phyloP scores from a whole-genome alignment of 257 asterid species.

The Nicotiana tabacum region DNA sequence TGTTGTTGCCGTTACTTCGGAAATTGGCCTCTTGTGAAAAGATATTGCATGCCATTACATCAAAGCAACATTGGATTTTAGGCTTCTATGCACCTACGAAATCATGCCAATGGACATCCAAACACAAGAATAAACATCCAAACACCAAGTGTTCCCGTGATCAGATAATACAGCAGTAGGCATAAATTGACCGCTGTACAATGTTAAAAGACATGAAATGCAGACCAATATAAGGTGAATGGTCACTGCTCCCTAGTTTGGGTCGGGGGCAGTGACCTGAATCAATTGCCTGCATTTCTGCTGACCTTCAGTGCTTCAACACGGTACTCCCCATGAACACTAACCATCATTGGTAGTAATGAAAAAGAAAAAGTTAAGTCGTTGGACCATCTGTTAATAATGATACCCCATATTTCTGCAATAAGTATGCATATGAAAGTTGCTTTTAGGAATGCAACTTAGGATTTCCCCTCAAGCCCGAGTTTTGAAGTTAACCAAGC shows the following conservation, averaged over 20 bases:
- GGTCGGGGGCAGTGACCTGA: no score
- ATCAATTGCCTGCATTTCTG: neutral
- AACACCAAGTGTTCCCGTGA: neutral
- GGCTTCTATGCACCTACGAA: neutral
- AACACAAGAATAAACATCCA: neutral
- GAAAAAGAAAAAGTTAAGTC: no score
- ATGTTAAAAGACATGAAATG: neutral
- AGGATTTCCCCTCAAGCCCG: conserved; percentile 52
- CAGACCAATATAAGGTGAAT: neutral
- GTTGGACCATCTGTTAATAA: neutral
- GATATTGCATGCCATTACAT: neutral
- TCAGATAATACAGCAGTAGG: neutral
- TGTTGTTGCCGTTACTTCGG: no score
- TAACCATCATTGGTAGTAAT: no score
- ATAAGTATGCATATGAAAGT: neutral
- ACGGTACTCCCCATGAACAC: neutral
- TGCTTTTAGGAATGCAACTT: conserved; percentile 12
- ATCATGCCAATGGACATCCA: neutral
- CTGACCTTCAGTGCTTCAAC: neutral
- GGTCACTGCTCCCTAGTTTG: neutral
- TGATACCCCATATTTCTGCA: conserved; percentile 1
- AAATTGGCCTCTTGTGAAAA: neutral
- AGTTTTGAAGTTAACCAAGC: conserved; percentile 61
- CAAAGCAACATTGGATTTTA: neutral
- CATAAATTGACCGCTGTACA: neutral